These are phyloP conservation scores for Coemansia sp. DNA, from an alignment of 192 early-diverging fungal species.

Conservation along the genomic window DNA sequence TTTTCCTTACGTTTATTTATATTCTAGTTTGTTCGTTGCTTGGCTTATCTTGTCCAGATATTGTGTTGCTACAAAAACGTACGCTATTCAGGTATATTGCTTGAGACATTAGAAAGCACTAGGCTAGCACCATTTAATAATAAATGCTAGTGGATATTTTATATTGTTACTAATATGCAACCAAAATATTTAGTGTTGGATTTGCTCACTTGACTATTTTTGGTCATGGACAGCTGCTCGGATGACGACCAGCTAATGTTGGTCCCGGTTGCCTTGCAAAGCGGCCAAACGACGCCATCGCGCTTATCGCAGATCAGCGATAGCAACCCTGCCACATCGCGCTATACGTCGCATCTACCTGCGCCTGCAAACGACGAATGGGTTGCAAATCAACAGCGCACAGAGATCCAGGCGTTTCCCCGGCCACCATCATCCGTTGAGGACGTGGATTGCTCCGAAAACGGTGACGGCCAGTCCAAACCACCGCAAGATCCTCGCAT, in stretches of 20 bases:
- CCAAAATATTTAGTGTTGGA: no score
- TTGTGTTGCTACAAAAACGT: no score
- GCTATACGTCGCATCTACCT: not conserved
- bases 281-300: conserved; percentile 35
- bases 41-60: not conserved
- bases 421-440: conserved; percentile 32
- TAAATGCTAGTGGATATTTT: no score
- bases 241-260: conserved; percentile 16
- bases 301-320: conserved; percentile 21
- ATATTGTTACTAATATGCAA: no score
- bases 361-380: conserved; percentile 10
- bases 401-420: conserved; percentile 28
- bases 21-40: not conserved
- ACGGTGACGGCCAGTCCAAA: not conserved
- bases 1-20: not conserved
- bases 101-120: no score
- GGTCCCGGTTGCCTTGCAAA: conserved; percentile 45
- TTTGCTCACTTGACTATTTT: no score
- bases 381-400: not conserved
- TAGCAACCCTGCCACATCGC: not conserved
- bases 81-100: no score
- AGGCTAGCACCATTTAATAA: no score
- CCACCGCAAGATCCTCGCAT: conserved; percentile 22
- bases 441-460: not conserved
- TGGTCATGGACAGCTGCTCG: conserved; percentile 2